phyloP scores from a whole-genome alignment of 225 moss, liverwort and hornwort species.

The Sphagnum tenellum region DNA sequence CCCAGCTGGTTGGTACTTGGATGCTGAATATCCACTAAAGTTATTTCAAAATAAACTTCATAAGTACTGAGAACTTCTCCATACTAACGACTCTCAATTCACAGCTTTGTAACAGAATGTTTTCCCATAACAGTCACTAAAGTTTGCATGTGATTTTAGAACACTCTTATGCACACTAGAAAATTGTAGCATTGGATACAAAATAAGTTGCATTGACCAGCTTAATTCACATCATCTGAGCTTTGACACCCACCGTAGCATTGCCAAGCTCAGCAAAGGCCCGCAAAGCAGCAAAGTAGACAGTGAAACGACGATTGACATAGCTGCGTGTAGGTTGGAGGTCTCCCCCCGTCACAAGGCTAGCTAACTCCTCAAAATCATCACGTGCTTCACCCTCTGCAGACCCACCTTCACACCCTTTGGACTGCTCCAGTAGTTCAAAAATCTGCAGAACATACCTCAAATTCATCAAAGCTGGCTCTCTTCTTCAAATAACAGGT shows the following conservation, averaged over 20 bases:
- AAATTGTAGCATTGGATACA: too few relatives aligned
- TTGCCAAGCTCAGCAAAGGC: conserved; percentile 51
- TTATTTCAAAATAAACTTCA: too few relatives aligned
- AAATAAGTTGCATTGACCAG: too few relatives aligned
- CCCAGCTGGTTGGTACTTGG: too few relatives aligned
- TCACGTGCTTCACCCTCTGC: conserved; percentile 37
- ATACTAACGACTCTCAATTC: too few relatives aligned
- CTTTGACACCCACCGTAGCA: conserved; percentile 32
- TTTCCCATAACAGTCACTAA: too few relatives aligned
- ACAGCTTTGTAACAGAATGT: too few relatives aligned
- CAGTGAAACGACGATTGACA: conserved; percentile 48
- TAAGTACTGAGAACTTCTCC: too few relatives aligned
- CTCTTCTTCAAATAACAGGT: neutral
- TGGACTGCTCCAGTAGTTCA: conserved; percentile 74
- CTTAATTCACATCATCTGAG: neutral
- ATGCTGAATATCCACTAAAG: too few relatives aligned
- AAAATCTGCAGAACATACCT: conserved; percentile 43
- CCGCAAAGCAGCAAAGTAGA: conserved; percentile 64
- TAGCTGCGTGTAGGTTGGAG: conserved; percentile 48
- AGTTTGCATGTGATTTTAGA: too few relatives aligned
- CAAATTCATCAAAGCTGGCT: neutral
- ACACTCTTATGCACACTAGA: too few relatives aligned
- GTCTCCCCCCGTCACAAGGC: conserved; percentile 45
- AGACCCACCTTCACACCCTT: conserved; percentile 44
- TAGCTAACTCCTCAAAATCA: conserved; percentile 48